These are phyloP conservation scores for Dioscorea alata DNA, from an alignment of 106 monocot species.

Conservation along the genomic window DNA sequence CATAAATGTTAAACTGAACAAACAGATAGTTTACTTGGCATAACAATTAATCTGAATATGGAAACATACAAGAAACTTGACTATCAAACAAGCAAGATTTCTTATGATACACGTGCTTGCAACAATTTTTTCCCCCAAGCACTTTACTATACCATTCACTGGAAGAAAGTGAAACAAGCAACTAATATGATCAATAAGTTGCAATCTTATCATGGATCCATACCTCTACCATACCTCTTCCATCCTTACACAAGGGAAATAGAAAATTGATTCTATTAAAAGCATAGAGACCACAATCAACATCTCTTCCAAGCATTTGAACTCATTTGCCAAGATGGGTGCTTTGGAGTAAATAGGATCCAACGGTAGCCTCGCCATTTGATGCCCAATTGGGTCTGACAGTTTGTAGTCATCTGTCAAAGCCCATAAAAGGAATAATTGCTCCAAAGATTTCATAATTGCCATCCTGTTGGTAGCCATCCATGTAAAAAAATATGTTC, in stretches of 20 bases:
- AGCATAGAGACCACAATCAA: slow-evolving; percentile 94
- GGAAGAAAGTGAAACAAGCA: too few species aligned
- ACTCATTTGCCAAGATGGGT: slow-evolving; percentile 58
- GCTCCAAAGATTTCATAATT: slow-evolving; percentile 74
- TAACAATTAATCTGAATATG: too few species aligned
- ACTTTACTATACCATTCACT: too few species aligned
- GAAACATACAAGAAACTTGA: too few species aligned
- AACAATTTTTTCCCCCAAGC: too few species aligned
- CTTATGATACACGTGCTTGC: too few species aligned
- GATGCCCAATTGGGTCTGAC: slow-evolving; percentile 65
- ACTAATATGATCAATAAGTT: too few species aligned
- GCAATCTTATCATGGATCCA: not conserved
- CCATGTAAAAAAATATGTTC: not conserved
- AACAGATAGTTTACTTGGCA: too few species aligned
- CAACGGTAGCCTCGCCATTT: slow-evolving; percentile 84
- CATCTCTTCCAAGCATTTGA: slow-evolving; percentile 95
- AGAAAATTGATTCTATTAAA: slow-evolving; percentile 93
- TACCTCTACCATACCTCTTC: too few species aligned
- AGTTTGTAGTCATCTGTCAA: slow-evolving; percentile 67
- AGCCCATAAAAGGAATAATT: slow-evolving; percentile 72
- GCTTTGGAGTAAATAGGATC: slow-evolving; percentile 92
- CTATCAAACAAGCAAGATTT: too few species aligned
- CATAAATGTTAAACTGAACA: too few species aligned
- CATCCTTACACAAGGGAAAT: slow-evolving; percentile 61
- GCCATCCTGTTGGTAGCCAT: slow-evolving; percentile 32